Conservation (phyloP, 2,329 filamentous ascomycete species). For the Aureobasidium mangrovei region DNA sequence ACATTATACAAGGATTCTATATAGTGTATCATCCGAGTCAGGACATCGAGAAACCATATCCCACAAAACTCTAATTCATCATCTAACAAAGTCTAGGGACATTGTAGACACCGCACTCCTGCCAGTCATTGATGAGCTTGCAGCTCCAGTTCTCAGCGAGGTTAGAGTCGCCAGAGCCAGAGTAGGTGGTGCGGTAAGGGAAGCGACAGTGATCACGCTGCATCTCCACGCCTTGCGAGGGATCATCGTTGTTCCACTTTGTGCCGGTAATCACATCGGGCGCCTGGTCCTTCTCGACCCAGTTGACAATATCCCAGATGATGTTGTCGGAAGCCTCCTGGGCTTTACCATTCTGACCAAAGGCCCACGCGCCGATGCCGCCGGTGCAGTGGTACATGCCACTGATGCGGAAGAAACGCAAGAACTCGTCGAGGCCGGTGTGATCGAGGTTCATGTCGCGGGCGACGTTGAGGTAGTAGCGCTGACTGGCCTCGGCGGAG, state of each 20-base stretch:
- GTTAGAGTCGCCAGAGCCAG: constrained; percentile 19
- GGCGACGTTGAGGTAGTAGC: constrained; percentile 42
- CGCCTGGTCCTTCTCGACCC: constrained; percentile 38
- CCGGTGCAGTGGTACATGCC: constrained; percentile 46
- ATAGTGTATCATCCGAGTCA: too few relatives aligned
- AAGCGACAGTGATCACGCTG: constrained; percentile 36
- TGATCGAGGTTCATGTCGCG: constrained; percentile 25
- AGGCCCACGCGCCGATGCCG: constrained; percentile 30
- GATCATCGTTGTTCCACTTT: constrained; percentile 33
- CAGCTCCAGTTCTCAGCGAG: constrained; percentile 23
- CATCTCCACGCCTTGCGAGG: constrained; percentile 30
- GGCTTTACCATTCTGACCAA: constrained; percentile 27
- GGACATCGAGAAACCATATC: too few relatives aligned
- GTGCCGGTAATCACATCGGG: constrained; percentile 31
- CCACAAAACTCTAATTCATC: neutral
- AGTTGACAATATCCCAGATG: constrained; percentile 39
- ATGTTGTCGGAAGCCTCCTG: constrained; percentile 29
- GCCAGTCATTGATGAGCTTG: constrained; percentile 9
- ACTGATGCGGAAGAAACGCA: constrained; percentile 44
- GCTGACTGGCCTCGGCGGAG: constrained; percentile 35
- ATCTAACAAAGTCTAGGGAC: constrained; percentile 5
- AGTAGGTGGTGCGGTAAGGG: constrained; percentile 18
- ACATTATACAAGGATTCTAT: neutral
- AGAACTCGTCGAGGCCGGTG: constrained; percentile 31
- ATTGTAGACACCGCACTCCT: neutral